Conservation (phyloP, 2,329 filamentous ascomycete genomes). For the Pyricularia grisea region DNA sequence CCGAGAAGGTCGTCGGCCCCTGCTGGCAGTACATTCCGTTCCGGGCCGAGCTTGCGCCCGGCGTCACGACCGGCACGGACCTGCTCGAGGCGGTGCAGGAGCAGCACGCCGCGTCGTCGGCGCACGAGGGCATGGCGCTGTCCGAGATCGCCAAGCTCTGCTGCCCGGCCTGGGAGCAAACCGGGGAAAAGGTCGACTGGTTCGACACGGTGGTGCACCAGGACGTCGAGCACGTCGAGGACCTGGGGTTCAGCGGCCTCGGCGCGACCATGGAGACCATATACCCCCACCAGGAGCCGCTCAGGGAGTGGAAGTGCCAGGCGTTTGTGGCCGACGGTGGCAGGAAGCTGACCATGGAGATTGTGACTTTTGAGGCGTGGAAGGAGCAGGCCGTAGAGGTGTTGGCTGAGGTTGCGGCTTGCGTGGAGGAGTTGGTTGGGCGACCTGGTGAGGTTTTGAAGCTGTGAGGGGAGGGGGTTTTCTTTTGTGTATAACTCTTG, state of each 20-base stretch:
- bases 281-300: constrained; percentile 47
- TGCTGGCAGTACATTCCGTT: constrained; percentile 61
- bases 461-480: not conserved
- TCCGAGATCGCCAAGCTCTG: constrained; percentile 33
- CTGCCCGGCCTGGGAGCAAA: constrained; percentile 27
- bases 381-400: constrained; percentile 37
- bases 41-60: constrained; percentile 35
- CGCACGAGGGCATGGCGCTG: constrained; percentile 44
- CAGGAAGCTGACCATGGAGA: constrained; percentile 43
- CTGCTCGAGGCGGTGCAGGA: constrained; percentile 44
- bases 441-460: constrained; percentile 17
- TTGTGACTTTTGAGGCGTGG: constrained; percentile 51
- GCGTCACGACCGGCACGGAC: constrained; percentile 38
- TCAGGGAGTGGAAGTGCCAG: constrained; percentile 52
- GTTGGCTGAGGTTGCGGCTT: constrained; percentile 36
- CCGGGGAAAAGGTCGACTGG: constrained; percentile 24
- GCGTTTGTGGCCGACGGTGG: constrained; percentile 44
- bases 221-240: constrained; percentile 52
- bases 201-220: constrained; percentile 51
- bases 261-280: constrained; percentile 41
- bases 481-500: not conserved
- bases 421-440: constrained; percentile 28
- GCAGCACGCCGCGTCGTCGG: constrained; percentile 46
- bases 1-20: constrained; percentile 51
- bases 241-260: constrained; percentile 26